A percentile compares a stretch with the other conserved stretches of the same genome.
phyloP scores from a whole-genome alignment of 441 rosid genomes.

The Brassica balearica region DNA sequence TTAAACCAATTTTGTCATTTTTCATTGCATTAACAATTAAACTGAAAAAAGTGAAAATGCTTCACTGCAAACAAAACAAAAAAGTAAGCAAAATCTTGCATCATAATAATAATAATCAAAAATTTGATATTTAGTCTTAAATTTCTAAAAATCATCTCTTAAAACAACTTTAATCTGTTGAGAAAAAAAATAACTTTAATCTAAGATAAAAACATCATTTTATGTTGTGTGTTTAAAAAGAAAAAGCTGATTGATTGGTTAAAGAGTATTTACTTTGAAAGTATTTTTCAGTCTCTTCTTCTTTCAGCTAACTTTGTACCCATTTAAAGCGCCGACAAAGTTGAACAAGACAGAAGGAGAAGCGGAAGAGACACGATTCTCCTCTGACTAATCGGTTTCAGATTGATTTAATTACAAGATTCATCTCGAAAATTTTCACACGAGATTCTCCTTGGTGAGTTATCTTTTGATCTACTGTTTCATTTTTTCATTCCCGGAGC shows the following conservation, averaged over 20 bases:
- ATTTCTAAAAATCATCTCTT: neutral
- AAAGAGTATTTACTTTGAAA: constrained; percentile 16
- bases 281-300: constrained; percentile 8
- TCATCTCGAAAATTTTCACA: neutral
- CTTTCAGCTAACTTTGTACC: constrained; percentile 8
- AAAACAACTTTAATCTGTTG: neutral
- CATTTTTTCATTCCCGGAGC: neutral
- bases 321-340: constrained; percentile 45
- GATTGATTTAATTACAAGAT: neutral
- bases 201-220: neutral
- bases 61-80: neutral
- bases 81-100: neutral
- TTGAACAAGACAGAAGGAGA: constrained; percentile 19
- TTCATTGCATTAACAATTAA: constrained; percentile 3
- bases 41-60: neutral
- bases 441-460: constrained; percentile 30
- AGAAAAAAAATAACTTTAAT: too few species aligned
- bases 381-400: neutral
- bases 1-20: neutral
- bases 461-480: neutral
- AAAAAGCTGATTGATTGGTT: constrained; percentile 2
- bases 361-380: constrained; percentile 22
- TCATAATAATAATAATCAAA: neutral
- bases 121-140: neutral
- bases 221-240: neutral